Percentiles rank a stretch among this genome's conserved stretches.
These are phyloP conservation scores for Cryomyces minteri DNA, from an alignment of 495 filamentous ascomycete genomes.

Conservation along the genomic window DNA sequence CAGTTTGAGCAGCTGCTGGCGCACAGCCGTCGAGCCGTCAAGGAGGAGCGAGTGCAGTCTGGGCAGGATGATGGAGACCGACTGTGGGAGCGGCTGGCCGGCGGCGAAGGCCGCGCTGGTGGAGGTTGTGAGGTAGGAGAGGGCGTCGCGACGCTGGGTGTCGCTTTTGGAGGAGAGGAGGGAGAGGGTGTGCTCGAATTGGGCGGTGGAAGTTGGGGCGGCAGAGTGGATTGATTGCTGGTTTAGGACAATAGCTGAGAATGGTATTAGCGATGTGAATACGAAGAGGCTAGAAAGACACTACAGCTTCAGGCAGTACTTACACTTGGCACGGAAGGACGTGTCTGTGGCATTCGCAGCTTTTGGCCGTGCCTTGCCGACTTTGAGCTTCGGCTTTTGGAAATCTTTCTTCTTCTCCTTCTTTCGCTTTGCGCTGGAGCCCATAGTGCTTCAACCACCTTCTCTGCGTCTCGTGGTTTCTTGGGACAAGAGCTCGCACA, in stretches of 20 bases:
- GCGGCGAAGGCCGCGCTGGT: conserved; percentile 30
- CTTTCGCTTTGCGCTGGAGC: conserved; percentile 72
- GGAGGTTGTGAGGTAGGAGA: conserved; percentile 57
- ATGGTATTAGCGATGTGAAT: neutral
- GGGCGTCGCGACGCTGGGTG: conserved; percentile 59
- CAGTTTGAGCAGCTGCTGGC: conserved; percentile 56
- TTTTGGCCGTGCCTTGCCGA: conserved; percentile 79
- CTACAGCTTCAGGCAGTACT: conserved; percentile 2
- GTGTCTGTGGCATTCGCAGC: conserved; percentile 86
- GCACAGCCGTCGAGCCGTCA: conserved; percentile 50
- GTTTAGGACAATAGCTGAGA: conserved; percentile 57
- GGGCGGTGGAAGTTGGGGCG: conserved; percentile 40
- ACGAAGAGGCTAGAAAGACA: neutral
- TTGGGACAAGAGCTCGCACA: neutral
- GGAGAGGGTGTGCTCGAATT: conserved; percentile 71
- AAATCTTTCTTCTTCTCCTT: conserved; percentile 95
- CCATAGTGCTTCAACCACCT: conserved; percentile 39
- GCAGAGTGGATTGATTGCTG: conserved; percentile 56
- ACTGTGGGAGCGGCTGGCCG: conserved; percentile 30
- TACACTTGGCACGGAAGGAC: conserved; percentile 81
- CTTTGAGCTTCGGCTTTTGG: conserved; percentile 86
- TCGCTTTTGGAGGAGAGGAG: conserved; percentile 52
- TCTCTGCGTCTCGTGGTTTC: neutral
- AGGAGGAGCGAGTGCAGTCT: conserved; percentile 65
- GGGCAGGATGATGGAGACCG: conserved; percentile 40